Percentiles rank a stretch among this genome's conserved stretches.
Evolutionary conservation across 345 rosid species (phyloP).

Genomic region (Populus tremula): DNA sequence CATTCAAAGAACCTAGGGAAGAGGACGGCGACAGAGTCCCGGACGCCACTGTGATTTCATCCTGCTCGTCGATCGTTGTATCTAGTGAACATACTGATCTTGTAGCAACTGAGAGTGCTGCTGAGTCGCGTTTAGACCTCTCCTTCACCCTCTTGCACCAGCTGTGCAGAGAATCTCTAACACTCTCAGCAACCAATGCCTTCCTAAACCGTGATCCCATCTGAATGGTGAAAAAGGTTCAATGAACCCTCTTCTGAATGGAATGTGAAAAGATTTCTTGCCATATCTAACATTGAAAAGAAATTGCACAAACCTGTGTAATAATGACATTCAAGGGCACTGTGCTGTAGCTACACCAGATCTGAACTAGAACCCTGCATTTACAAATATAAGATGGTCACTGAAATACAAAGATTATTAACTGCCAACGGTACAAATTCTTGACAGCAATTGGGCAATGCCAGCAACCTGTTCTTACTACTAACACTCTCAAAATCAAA

Average conservation of each 20-base stretch:
- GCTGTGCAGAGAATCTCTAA: slow-evolving; percentile 88
- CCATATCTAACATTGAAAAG: not conserved
- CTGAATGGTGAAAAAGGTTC: slow-evolving; percentile 22
- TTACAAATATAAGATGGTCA: not conserved
- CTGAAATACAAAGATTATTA: not conserved
- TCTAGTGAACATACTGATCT: slow-evolving; percentile 82
- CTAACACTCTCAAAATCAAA: too few relatives aligned
- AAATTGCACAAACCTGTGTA: slow-evolving; percentile 61
- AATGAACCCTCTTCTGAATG: too few relatives aligned
- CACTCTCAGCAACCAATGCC: slow-evolving; percentile 77
- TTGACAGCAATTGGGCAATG: not conserved
- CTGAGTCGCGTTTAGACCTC: slow-evolving; percentile 54
- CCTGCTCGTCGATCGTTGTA: slow-evolving; percentile 67
- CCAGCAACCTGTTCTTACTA: too few relatives aligned
- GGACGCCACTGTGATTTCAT: slow-evolving; percentile 69
- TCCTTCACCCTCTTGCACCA: slow-evolving; percentile 88
- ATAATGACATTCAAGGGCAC: slow-evolving; percentile 83
- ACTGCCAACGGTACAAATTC: too few relatives aligned
- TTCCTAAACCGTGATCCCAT: slow-evolving; percentile 87
- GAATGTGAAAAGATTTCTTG: too few relatives aligned
- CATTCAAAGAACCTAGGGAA: slow-evolving; percentile 63
- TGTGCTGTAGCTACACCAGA: slow-evolving; percentile 94
- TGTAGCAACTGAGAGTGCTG: slow-evolving; percentile 42
- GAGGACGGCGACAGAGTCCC: slow-evolving; percentile 72
- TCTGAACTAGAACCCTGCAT: slow-evolving; percentile 78